Evolutionary conservation across 495 filamentous ascomycete genomes (phyloP), one percentile per base, ranked within the genome.

Genomic region (Penicillium nucicola): DNA sequence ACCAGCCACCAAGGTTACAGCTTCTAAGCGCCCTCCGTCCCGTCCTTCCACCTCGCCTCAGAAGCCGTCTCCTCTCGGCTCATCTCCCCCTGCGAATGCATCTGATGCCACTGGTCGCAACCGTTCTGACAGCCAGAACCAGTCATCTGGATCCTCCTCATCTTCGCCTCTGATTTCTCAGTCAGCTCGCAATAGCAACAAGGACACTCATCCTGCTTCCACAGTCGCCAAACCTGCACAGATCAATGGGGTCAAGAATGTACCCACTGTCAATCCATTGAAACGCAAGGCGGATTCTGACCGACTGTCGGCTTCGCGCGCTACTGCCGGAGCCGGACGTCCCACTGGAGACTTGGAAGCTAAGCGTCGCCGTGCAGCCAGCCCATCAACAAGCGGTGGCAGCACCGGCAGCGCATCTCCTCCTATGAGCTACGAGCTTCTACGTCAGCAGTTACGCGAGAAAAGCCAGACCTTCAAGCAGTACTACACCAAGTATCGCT

Each of bases 41-140:
- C 74, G 76, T 31, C 39, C 56, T 22, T 61, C 72, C 10, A 80
- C 71, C 7, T 87, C 84, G 3, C 84, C 84, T 1, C 75, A 78
- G 48, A 92, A 90, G 55, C 87, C 86, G 0, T 89, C 87, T 5
- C 85, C 86, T 3, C 76, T 89, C 32, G 85, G 82, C 19, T 83
- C 84, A 3, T 89, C 87, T n/a, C 86, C 86, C 17, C 86, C 86
- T 2, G 82, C 85, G 13, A 90, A 89, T 65, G 84, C 83, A 5
- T 88, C 86, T 4, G 84, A 89, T 45, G 57, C 85, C 17, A 79
- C 71, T 22, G 64, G 63, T 39, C 68, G 67, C 49, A 70, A 53
- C 44, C 67, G 69, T 17, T 69, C 72, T 31, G 71, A 73, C 34
- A 72, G 68, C 41, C 68, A 72, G 15, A 69, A 73, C 37, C 71